phyloP scores from a whole-genome alignment of 108 stramenopile species.

The Epithemia pelagica region DNA sequence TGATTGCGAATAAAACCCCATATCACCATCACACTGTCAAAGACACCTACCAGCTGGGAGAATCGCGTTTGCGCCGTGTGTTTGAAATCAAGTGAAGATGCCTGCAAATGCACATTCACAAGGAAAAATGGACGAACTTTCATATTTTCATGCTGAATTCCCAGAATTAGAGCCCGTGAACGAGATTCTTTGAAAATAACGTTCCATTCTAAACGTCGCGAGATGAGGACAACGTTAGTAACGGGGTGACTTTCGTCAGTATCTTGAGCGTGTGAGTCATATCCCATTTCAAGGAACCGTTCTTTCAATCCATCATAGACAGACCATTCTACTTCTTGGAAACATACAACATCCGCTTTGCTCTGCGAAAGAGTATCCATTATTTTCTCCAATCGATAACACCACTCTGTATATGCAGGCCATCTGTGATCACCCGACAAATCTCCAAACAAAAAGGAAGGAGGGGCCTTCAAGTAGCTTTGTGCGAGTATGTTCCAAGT shows the following conservation, averaged over 20 bases:
- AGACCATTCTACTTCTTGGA: conserved; percentile 56
- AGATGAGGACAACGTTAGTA: conserved; percentile 22
- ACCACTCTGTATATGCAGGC: conserved; percentile 30
- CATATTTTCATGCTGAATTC: conserved; percentile 8
- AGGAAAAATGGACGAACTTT: conserved; percentile 16
- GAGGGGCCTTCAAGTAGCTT: conserved; percentile 16
- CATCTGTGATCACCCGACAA: neutral
- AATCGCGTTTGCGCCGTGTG: neutral
- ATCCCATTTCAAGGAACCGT: neutral
- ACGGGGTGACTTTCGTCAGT: conserved; percentile 28
- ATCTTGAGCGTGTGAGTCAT: conserved; percentile 30
- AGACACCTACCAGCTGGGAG: neutral
- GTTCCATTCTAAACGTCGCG: conserved; percentile 6
- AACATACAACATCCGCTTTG: conserved; percentile 42
- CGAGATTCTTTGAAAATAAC: conserved; percentile 27
- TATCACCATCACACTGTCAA: too few relatives aligned
- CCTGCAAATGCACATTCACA: conserved; percentile 38
- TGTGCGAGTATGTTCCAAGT: conserved; percentile 42
- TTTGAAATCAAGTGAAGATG: conserved; percentile 11
- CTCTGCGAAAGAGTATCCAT: conserved; percentile 10
- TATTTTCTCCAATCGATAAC: conserved; percentile 25
- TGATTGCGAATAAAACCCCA: neutral
- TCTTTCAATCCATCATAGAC: conserved; percentile 18
- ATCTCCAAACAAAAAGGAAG: conserved; percentile 22
- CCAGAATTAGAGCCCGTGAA: conserved; percentile 26